Evolutionary conservation across 2,329 filamentous ascomycete species (phyloP), one percentile per base, ranked within the genome.

Genomic region (Pseudocercospora eumusae): DNA sequence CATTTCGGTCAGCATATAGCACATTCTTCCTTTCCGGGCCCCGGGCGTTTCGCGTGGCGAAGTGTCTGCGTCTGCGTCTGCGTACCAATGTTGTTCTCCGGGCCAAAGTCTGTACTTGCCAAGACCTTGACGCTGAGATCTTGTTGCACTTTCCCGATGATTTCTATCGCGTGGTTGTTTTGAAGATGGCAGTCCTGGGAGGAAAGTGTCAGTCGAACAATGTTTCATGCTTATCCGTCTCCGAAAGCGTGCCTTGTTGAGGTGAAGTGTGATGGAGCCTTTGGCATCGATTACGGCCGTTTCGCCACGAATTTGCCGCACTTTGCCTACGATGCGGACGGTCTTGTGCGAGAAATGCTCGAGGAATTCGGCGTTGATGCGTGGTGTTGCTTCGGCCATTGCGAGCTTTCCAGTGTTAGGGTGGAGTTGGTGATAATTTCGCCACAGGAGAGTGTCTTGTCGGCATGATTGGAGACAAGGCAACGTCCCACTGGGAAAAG

Each of bases 261-360:
- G 76, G 18, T 89, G 79, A 1, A 92, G 82, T 0, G 87, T 90
- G 25, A 97, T 85, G 21, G 86, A 84, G 0, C 93, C 93, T 2
- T 82, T 88, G 5, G 91, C 88, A 61, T 96, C 92, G 28, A 98
- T 84, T 5, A 87, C 86, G 0, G 92, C 93, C 56, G 85, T 84
- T 57, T 95, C 90, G 68, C 93, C 93, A 56, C 88, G 88, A 23
- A 98, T 82, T 71, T 95, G 88, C 3, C 86, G 84, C 52, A 98
- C 92, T 71, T 89, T 92, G 71, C 95, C 95, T 4, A 96, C 83
- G 59, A 98, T 82, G 70, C 92, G 92, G 65, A 98, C 90, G 65
- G 90, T 90, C 67, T 86, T 80, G 73, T 84, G 78, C 55, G 79
- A 77, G 79, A 93, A 96, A 72, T 83, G 83, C 74, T 92, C 86